Evolutionary conservation across 208 protist genomes (phyloP), one percentile per base, ranked within the genome.

Genomic region (Phytomonas sp.): DNA sequence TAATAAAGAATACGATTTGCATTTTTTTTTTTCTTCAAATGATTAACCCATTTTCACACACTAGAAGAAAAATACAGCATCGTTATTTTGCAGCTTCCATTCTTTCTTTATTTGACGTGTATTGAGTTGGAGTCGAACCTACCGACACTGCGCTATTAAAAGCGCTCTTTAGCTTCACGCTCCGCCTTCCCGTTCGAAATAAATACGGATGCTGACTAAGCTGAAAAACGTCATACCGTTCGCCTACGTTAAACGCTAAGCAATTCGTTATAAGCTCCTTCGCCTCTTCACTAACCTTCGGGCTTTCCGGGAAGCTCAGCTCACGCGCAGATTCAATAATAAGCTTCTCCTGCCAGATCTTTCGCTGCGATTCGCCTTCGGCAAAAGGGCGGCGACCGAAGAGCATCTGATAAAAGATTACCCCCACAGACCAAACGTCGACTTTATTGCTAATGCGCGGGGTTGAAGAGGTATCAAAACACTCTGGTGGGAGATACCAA

Each of bases 351-450:
- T 91, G 80, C 88, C 88, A 94, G 30, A 94, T 94, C 31, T 79
- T 75, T 60, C 91, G 83, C 79, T 97, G 94, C 37, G 87, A 93
- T 60, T 93, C 75, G 23, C 94, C 88, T 69, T 98, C 83, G 10
- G 97, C 97, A 71, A 99, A 99, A 0, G 97, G 97, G 29, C 94
- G 86, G 16, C 81, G 68, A 14, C 96, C 97, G 70, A 91, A 98
- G 10, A 99, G 86, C 90, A 97, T 97, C 70, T 98, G 94, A 67
- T 95, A 99, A 67, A 98, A 97, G 34, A 99, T 94, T 3, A 98
- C 88, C 26, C 97, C 97, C 10, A 84, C 86, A 2, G 88, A 94
- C 96, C 97, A 96, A 34, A 96, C 78, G 66, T 96, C 88, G 32
- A 98, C 95, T 74, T 98, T 98, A 60, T 87, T 89, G 73, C 80